These are phyloP conservation scores for Ehretia macrophylla DNA, from an alignment of 257 asterid species.

Conservation along the genomic window DNA sequence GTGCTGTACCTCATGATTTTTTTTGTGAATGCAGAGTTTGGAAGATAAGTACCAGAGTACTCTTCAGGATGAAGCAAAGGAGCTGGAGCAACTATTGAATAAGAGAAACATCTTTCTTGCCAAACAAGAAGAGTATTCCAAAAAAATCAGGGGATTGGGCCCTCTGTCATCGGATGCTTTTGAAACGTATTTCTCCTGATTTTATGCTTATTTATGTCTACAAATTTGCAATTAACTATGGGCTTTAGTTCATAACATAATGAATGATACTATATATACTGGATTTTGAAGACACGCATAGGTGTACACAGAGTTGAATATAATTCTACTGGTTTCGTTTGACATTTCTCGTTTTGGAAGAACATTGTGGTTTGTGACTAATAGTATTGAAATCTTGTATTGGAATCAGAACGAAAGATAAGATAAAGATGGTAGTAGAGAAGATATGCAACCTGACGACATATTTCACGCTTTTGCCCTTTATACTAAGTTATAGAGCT, in stretches of 20 bases:
- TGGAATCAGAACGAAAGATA: too few relatives aligned
- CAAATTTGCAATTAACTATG: neutral
- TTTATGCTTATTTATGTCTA: constrained; percentile 7
- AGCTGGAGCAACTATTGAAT: constrained; percentile 75
- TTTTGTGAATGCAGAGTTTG: constrained; percentile 40
- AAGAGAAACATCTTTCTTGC: constrained; percentile 70
- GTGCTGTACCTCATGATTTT: constrained; percentile 17
- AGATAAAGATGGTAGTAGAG: too few relatives aligned
- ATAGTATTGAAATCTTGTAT: too few relatives aligned
- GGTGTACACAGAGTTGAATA: too few relatives aligned
- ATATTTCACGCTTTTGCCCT: too few relatives aligned
- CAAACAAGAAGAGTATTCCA: constrained; percentile 91
- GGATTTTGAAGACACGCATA: too few relatives aligned
- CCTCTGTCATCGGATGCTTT: constrained; percentile 95
- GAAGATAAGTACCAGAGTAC: constrained; percentile 76
- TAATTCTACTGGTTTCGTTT: too few relatives aligned
- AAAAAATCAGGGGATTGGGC: constrained; percentile 94
- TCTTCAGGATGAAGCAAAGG: constrained; percentile 91
- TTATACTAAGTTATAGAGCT: too few relatives aligned
- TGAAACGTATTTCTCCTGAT: constrained; percentile 63
- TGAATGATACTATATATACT: too few relatives aligned
- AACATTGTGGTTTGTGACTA: too few relatives aligned
- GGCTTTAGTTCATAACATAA: neutral
- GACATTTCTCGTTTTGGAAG: too few relatives aligned
- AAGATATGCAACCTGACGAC: too few relatives aligned